Evolutionary conservation across 805 yeast genomes (phyloP), one percentile per base, ranked within the genome.

Genomic region (Lipomyces lipofer): DNA sequence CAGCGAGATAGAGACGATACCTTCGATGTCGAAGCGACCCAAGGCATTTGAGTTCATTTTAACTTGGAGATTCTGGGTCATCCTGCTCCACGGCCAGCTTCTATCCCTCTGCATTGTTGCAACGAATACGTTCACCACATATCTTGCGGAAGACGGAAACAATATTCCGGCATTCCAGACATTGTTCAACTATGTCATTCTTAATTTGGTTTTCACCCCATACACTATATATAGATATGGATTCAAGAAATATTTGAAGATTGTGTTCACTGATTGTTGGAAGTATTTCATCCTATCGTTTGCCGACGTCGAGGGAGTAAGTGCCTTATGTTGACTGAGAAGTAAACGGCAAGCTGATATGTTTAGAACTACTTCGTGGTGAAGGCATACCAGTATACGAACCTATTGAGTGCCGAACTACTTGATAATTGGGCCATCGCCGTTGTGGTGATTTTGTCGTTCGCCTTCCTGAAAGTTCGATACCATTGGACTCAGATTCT

Each of bases 401-500:
- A 73, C 56, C 60, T 75, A 58, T 64, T 75, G 36, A 69, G 74
- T 49, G 78, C 78, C 4, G 72, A 76, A 21, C 58, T 75, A 54
- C 69, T 75, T 15, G 78, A 75, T 60, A 74, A 73, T 54, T 75
- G 76, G 64, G 75, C 78, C 17, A 74, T 75, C 56, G 76, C 71
- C 2, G 74, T 73, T 24, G 78, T 75, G 15, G 75, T 75, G 4
- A 60, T 74, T 35, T 60, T 75, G 52, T 71, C 76, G 40, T 74
- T 75, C 48, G 42, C 70, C 40, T 69, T 75, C 45, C 65, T 75
- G 51, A 73, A 74, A 58, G 78, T 75, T 15, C 64, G 78, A 8
- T 75, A 75, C 64, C 75, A 74, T 66, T 75, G 78, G 78, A 66
- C 74, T 36, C 77, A 75, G 65, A 62, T 71, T 33, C 29, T 70